Base-by-base conservation (phyloP, 345 rosid genomes). In the Nephelium lappaceum region DNA sequence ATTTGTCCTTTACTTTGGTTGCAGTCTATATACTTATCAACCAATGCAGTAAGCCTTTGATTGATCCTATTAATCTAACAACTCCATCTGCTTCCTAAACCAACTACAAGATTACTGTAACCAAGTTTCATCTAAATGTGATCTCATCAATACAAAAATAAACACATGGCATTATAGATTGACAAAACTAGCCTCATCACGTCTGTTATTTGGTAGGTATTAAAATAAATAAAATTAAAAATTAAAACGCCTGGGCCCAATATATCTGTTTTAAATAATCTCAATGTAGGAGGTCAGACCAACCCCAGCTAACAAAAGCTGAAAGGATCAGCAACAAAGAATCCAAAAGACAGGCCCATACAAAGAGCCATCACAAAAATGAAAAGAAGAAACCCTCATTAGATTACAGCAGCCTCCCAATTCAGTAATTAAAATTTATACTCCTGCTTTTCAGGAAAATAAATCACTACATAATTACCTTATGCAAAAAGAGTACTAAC, bases 401-500 rank as follows among this genome's bases (percentile, higher is more conserved):
- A 60, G 27, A 21, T 8, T 21, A 60, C 12, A n/a, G 27, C 64
- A 60, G 64, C 27, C 27, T 21, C 14, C 64, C 12, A 60, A 8
- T 60, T n/a, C 42, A 16, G 45, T 25, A 43, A 71, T 51, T 45
- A 11, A 71, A 14, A 61, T 10, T n/a, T 18, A 67, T 43, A 67
- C 16, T 11, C 38, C 23, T 5, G 43, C 61, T 55, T 23, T 42
- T 43, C 14, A 51, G 51, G 43, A 11, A 72, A 62, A 87, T 21
- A 71, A 21, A 69, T 58, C 18, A 39, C 78, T 12, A 23, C 31
- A 47, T 49, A 3, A 60, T 65, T 65, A n/a, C 31, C 64, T 45
- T 39, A 21, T 70, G 67, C 65, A 77, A 71, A 74, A 65, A 81
- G 36, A 47, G 58, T 43, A 88, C 89, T 80, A 81, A 96, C 98